Evolutionary conservation across 139 green algal species (phyloP).

Genomic region (Haematococcus sp.): DNA sequence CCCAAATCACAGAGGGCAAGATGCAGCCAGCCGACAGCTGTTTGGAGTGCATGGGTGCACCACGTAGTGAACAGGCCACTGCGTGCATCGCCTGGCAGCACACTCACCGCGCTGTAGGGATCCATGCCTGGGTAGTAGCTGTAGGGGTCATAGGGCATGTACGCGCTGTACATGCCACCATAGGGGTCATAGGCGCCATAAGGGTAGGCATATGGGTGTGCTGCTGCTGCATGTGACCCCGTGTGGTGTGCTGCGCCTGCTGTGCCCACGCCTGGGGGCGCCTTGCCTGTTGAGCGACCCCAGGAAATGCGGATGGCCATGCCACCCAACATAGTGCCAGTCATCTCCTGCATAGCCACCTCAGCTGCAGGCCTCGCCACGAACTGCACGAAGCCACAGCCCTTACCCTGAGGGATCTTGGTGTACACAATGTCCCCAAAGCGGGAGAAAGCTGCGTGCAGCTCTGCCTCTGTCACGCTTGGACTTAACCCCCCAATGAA

Average conservation of each 20-base stretch:
- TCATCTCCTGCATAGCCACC: slow-evolving; percentile 71
- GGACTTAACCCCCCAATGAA: slow-evolving; percentile 78
- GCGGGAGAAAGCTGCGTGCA: slow-evolving; percentile 67
- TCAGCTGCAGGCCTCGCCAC: slow-evolving; percentile 59
- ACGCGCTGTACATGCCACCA: slow-evolving; percentile 5
- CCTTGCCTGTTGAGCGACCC: slow-evolving; percentile 43
- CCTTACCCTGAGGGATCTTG: slow-evolving; percentile 93
- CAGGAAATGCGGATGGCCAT: slow-evolving; percentile 69
- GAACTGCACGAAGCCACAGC: slow-evolving; percentile 97
- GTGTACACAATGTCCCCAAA: slow-evolving; percentile 92
- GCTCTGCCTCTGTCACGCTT: slow-evolving; percentile 70
- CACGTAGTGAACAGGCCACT: too few species aligned
- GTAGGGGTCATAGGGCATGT: neutral
- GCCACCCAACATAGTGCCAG: slow-evolving; percentile 59
- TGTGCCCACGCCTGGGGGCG: neutral
- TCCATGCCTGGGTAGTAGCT: neutral
- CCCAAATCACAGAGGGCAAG: too few species aligned
- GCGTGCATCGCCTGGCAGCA: neutral
- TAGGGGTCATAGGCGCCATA: slow-evolving; percentile 1
- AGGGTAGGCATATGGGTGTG: neutral
- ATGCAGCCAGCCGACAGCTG: too few species aligned
- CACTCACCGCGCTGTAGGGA: neutral
- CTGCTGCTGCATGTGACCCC: neutral
- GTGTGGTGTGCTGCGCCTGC: neutral
- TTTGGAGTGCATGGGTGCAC: too few species aligned